Percentiles rank a stretch among this genome's conserved stretches.
Evolutionary conservation across 2,329 filamentous ascomycete genomes (phyloP).

Genomic region (Claviceps pazoutovae): DNA sequence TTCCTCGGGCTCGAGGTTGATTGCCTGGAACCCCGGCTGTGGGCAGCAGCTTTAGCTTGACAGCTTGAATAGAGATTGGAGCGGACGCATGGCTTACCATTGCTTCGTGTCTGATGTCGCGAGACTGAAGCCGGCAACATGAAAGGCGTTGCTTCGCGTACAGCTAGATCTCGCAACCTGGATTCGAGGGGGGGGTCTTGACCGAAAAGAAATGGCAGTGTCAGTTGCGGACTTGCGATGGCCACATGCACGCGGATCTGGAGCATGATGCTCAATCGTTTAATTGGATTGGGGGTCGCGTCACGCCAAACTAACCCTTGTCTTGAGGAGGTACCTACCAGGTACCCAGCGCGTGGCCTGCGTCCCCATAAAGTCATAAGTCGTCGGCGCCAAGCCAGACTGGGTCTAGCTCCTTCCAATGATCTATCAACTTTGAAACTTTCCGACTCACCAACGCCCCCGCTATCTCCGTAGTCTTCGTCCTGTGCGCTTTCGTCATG

Average conservation of each 20-base stretch:
- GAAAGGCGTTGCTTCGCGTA: not conserved
- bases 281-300: not conserved
- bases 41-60: not conserved
- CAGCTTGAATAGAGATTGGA: not conserved
- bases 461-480: too few species aligned
- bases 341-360: not conserved
- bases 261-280: not conserved
- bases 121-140: not conserved
- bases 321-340: not conserved
- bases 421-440: too few species aligned
- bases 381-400: not conserved
- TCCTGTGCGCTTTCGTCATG: not conserved
- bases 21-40: constrained; percentile 61
- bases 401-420: not conserved
- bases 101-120: not conserved
- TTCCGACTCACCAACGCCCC: too few species aligned
- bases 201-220: not conserved
- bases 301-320: not conserved
- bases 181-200: not conserved
- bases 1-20: constrained; percentile 91
- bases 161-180: not conserved
- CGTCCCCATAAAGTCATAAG: not conserved
- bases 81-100: constrained; percentile 1
- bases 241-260: not conserved
- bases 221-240: not conserved